A percentile compares a stretch with the other conserved stretches of the same genome.
Conservation (phyloP, 768 basidiomycete species). For the Auriscalpium vulgare region DNA sequence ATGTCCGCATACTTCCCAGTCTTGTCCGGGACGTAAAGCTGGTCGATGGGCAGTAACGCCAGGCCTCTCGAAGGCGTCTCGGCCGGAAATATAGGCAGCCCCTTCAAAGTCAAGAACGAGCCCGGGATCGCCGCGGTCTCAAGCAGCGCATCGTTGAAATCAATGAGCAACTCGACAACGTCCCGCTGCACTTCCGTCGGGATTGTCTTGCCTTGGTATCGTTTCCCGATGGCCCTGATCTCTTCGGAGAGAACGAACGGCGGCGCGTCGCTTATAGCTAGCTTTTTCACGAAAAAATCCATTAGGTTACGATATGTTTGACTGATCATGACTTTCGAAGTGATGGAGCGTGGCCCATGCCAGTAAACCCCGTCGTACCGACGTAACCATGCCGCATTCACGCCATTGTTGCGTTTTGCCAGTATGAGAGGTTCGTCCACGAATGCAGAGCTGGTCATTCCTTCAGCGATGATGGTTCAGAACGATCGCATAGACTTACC, state of each 20-base stretch:
- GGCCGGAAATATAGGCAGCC: slow-evolving; percentile 10
- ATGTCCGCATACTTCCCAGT: slow-evolving; percentile 6
- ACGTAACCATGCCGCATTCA: slow-evolving; percentile 7
- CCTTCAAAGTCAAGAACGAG: slow-evolving; percentile 2
- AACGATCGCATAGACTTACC: slow-evolving; percentile 4
- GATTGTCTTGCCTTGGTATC: not conserved
- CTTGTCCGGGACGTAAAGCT: slow-evolving; percentile 18
- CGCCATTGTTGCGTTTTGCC: not conserved
- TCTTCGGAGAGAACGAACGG: slow-evolving; percentile 14
- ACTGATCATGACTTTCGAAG: slow-evolving; percentile 11
- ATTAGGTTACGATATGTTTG: slow-evolving; percentile 6
- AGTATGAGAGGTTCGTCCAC: slow-evolving; percentile 9
- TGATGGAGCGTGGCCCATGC: slow-evolving; percentile 16
- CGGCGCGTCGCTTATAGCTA: slow-evolving; percentile 9
- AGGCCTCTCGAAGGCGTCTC: not conserved
- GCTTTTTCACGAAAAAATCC: slow-evolving; percentile 13
- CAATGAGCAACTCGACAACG: slow-evolving; percentile 12
- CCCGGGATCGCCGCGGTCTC: not conserved
- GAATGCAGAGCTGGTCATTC: slow-evolving; percentile 8
- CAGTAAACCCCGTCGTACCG: slow-evolving; percentile 12
- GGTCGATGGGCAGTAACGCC: not conserved
- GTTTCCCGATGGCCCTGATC: slow-evolving; percentile 2
- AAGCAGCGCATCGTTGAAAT: slow-evolving; percentile 4
- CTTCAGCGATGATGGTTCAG: not conserved
- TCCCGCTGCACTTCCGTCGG: not conserved